These are phyloP conservation scores for Mycena filopes DNA, from an alignment of 768 basidiomycete genomes.

Conservation along the genomic window DNA sequence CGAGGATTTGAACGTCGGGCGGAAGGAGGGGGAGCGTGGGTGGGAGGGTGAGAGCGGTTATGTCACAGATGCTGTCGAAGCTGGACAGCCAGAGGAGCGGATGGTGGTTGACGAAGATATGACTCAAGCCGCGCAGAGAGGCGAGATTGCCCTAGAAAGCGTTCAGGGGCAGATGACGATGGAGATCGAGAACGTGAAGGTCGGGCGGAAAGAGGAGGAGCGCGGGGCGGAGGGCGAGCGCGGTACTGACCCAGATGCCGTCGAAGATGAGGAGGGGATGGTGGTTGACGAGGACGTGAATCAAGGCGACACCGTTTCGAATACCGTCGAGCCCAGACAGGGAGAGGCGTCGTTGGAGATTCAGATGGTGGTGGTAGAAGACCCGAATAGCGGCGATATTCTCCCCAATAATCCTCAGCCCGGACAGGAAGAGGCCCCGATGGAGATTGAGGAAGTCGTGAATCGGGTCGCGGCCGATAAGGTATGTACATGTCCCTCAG, in stretches of 20 bases:
- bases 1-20: neutral
- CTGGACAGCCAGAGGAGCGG: neutral
- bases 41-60: too few species aligned
- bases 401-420: too few species aligned
- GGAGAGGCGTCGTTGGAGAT: too few species aligned
- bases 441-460: too few species aligned
- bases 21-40: neutral
- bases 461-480: neutral
- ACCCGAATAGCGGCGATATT: too few species aligned
- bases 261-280: neutral
- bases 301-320: neutral
- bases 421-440: too few species aligned
- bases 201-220: neutral
- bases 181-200: neutral
- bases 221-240: neutral
- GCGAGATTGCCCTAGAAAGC: neutral
- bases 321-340: neutral
- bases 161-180: too few species aligned
- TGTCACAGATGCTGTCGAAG: too few species aligned
- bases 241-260: too few species aligned
- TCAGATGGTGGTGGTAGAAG: neutral
- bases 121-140: neutral
- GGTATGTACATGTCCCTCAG: too few species aligned
- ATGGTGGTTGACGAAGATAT: neutral
- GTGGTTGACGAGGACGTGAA: neutral